Evolutionary conservation across 495 filamentous ascomycete species (phyloP).

Genomic region (Aspergillus panamensis): DNA sequence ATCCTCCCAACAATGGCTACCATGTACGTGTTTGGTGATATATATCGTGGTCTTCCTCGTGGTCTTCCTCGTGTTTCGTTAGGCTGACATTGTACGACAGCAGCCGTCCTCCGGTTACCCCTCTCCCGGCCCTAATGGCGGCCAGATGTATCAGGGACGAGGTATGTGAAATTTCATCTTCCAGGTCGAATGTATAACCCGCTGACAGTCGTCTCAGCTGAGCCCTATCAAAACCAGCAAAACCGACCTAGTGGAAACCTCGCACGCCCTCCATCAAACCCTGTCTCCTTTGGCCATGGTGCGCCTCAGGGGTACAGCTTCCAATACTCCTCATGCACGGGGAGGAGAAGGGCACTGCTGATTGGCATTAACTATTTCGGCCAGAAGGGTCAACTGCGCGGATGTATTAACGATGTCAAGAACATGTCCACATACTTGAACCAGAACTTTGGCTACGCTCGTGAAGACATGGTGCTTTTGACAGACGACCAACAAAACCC

Average conservation of each 20-base stretch:
- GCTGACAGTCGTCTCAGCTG: slow-evolving; percentile 18
- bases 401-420: slow-evolving; percentile 97
- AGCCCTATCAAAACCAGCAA: slow-evolving; percentile 33
- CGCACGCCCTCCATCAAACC: slow-evolving; percentile 38
- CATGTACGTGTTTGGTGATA: slow-evolving; percentile 30
- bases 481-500: slow-evolving; percentile 97
- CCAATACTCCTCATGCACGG: slow-evolving; percentile 90
- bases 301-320: slow-evolving; percentile 77
- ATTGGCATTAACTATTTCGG: slow-evolving; percentile 99
- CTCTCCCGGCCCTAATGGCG: slow-evolving; percentile 31
- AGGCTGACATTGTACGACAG: slow-evolving; percentile 19
- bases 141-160: slow-evolving; percentile 33
- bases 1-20: slow-evolving; percentile 43
- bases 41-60: too few species aligned
- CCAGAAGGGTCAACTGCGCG: slow-evolving; percentile 84
- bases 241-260: slow-evolving; percentile 25
- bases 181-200: background rate
- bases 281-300: slow-evolving; percentile 68
- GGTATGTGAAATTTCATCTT: slow-evolving; percentile 15
- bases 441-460: slow-evolving; percentile 85
- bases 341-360: slow-evolving; percentile 84
- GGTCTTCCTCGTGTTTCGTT: background rate
- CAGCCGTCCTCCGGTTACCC: slow-evolving; percentile 33
- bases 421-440: slow-evolving; percentile 95
- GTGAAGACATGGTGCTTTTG: slow-evolving; percentile 97